These are phyloP conservation scores for Rhizopogon vinicolor DNA, from an alignment of 768 basidiomycete species.

Conservation along the genomic window DNA sequence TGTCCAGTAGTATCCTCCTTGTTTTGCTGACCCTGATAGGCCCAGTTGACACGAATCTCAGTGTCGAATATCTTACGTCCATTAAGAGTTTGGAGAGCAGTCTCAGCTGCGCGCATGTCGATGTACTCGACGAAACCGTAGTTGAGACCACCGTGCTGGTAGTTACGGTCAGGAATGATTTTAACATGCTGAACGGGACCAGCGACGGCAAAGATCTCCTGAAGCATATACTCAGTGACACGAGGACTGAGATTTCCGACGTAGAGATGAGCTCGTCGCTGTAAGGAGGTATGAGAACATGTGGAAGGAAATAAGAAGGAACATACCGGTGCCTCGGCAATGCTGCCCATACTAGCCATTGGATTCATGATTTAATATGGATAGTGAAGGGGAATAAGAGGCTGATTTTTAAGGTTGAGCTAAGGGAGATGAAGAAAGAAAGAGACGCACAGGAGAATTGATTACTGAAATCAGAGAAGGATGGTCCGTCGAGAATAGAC, in stretches of 20 bases:
- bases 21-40: conserved; percentile 96
- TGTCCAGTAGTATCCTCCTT: conserved; percentile 98
- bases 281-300: conserved; percentile 16
- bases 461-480: conserved; percentile 27
- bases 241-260: conserved; percentile 97
- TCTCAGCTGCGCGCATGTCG: conserved; percentile 98
- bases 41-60: conserved; percentile 99
- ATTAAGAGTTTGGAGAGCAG: conserved; percentile 96
- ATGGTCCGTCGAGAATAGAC: conserved; percentile 40
- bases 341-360: conserved; percentile 58
- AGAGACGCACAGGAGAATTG: conserved; percentile 22
- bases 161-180: conserved; percentile 99
- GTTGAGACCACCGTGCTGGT: conserved; percentile 98
- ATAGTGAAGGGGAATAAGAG: conserved; percentile 20
- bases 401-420: background rate
- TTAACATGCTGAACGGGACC: conserved; percentile 98
- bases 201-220: conserved; percentile 94
- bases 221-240: conserved; percentile 99
- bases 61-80: conserved; percentile 99
- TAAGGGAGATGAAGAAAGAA: conserved; percentile 19
- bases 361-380: conserved; percentile 63
- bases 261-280: conserved; percentile 96
- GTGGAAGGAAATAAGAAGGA: background rate
- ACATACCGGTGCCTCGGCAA: conserved; percentile 78
- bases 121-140: conserved; percentile 99